Conservation (phyloP, 345 rosid species). For the Pistacia vera region DNA sequence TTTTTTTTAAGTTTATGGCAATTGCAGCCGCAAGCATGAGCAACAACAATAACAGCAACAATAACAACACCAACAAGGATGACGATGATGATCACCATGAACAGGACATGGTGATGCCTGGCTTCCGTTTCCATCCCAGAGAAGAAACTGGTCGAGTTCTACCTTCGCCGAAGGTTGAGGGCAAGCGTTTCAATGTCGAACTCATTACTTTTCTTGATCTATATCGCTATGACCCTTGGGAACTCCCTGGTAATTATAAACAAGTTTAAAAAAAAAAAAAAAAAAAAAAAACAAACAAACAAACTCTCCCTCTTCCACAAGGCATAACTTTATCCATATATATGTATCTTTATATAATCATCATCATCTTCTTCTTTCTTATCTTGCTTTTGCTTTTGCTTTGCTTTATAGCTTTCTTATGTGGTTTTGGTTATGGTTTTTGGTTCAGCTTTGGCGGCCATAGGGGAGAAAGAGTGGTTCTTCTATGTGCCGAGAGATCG, state of each 20-base stretch:
- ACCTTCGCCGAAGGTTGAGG: slow-evolving; percentile 99
- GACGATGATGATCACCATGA: slow-evolving; percentile 66
- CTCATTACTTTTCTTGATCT: slow-evolving; percentile 99
- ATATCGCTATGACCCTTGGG: slow-evolving; percentile 99
- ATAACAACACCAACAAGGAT: slow-evolving; percentile 28
- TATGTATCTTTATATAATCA: neutral
- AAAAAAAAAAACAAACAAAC: neutral
- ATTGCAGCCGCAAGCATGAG: slow-evolving; percentile 64
- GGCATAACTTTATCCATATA: slow-evolving; percentile 6
- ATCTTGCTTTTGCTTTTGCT: neutral
- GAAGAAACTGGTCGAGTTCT: slow-evolving; percentile 99
- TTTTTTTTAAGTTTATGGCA: slow-evolving; percentile 51
- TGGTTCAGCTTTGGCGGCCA: slow-evolving; percentile 80
- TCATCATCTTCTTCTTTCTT: neutral
- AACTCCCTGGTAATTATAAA: slow-evolving; percentile 83
- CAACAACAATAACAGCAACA: slow-evolving; percentile 34
- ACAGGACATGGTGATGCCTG: slow-evolving; percentile 98
- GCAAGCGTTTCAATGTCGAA: slow-evolving; percentile 96
- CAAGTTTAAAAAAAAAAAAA: slow-evolving; percentile 3
- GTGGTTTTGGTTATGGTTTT: neutral
- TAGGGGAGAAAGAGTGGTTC: slow-evolving; percentile 99
- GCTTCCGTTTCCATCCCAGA: slow-evolving; percentile 96
- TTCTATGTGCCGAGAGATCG: slow-evolving; percentile 97
- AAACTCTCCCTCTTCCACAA: neutral
- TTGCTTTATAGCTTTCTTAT: neutral